Evolutionary conservation across 1,139 yeast genomes (phyloP).

Genomic region (Debaryomyces psychrophilus): DNA sequence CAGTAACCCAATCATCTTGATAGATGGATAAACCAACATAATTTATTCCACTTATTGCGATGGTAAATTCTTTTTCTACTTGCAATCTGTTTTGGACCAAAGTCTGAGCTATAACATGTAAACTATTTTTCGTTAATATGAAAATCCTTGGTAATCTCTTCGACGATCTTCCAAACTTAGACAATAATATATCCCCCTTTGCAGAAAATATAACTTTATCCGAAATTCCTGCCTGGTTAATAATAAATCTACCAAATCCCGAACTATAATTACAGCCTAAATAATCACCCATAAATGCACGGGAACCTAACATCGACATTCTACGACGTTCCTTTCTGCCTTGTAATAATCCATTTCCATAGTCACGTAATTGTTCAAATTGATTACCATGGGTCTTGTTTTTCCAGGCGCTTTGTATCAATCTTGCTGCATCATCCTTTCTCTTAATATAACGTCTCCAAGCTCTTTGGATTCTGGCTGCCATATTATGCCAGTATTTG

Average conservation of each 20-base stretch:
- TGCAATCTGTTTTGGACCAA: constrained; percentile 73
- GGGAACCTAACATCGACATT: constrained; percentile 81
- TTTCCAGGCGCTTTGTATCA: constrained; percentile 85
- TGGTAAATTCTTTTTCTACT: constrained; percentile 63
- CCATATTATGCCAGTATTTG: constrained; percentile 98
- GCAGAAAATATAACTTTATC: constrained; percentile 78
- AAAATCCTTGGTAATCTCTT: constrained; percentile 74
- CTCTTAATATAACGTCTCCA: constrained; percentile 85
- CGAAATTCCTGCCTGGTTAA: constrained; percentile 66
- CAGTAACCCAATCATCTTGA: constrained; percentile 94
- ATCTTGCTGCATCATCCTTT: constrained; percentile 85
- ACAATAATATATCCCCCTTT: constrained; percentile 75
- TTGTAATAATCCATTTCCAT: constrained; percentile 69
- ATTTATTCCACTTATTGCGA: constrained; percentile 63
- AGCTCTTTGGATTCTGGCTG: constrained; percentile 95
- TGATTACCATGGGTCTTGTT: constrained; percentile 79
- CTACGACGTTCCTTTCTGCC: constrained; percentile 89
- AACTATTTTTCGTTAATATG: constrained; percentile 60
- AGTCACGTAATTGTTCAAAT: constrained; percentile 80
- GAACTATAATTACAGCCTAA: constrained; percentile 76
- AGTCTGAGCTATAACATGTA: constrained; percentile 73
- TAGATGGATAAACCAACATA: constrained; percentile 70
- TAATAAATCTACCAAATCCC: constrained; percentile 71
- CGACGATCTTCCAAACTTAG: constrained; percentile 94
- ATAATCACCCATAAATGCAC: constrained; percentile 95